Evolutionary conservation across 148 eudicot species (phyloP), one percentile per base, ranked within the genome.

Genomic region (Vaccinium macrocarpon): DNA sequence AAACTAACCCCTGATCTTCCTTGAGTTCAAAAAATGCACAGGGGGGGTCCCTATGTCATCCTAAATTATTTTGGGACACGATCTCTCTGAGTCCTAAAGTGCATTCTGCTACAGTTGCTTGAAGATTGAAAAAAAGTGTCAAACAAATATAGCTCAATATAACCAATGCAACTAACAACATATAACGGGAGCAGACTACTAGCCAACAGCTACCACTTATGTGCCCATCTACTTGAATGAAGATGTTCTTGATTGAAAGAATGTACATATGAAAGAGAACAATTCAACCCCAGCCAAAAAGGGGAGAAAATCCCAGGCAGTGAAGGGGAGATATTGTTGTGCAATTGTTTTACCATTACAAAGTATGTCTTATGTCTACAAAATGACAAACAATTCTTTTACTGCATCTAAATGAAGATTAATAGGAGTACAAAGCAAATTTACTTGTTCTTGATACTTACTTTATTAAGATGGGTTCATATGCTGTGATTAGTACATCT

Each of bases 391-490:
- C 53, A 2, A 10, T 23, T 42, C 32, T 66, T 80, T 8, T 61
- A 57, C 19, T 56, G 19, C 48, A 25, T 2, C 50, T 42, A 25
- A 59, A 42, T 13, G 4, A 51, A 80, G 50, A 80, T 42, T 27
- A 14, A 23, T 2, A 46, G 32, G 27, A 49, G 51, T 59, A 59
- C n/a, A 59, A 81, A 8, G 21, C n/a, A 81, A 7, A 38, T 55
- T 11, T 38, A 80, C 14, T 52, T 42, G 12, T 62, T 72, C 35
- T 82, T 61, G 15, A 53, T 81, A 82, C 92, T 88, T 92, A 93
- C 99, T 88, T 97, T 86, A 95, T 97, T 57, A 92, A 80, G 56
- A 97, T 32, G 53, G 99, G 99, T 87, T 95, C 99, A 84, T 95
- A 92, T 14, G 96, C 96, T 74, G 91, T 90, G 86, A 97, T 88